A percentile compares a stretch with the other conserved stretches of the same genome.
These are phyloP conservation scores for Colletotrichum sp. DNA, from an alignment of 2,329 filamentous ascomycete genomes.

Conservation along the genomic window DNA sequence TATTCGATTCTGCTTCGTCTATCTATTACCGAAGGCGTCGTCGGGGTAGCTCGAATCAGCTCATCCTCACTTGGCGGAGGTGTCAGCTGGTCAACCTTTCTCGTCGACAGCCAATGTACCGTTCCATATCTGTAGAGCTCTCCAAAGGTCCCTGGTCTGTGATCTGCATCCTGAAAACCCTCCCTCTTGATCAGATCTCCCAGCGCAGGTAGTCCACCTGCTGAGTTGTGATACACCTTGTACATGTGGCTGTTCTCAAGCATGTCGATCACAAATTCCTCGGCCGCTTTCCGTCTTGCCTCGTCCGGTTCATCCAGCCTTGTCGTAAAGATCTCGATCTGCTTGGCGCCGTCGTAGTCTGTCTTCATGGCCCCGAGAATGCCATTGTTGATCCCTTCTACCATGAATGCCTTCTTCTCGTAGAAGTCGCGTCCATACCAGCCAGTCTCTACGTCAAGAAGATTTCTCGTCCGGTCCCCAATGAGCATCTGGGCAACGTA, in stretches of 20 bases:
- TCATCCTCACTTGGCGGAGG: constrained; percentile 27
- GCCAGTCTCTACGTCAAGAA: constrained; percentile 31
- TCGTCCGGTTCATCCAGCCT: constrained; percentile 33
- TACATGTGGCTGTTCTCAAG: constrained; percentile 39
- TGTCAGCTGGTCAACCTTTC: constrained; percentile 28
- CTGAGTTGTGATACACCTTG: constrained; percentile 41
- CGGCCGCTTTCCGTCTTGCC: constrained; percentile 28
- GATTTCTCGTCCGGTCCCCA: constrained; percentile 36
- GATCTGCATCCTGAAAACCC: constrained; percentile 29
- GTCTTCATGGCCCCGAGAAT: constrained; percentile 35
- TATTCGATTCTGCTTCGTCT: neutral
- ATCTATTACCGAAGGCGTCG: constrained; percentile 1
- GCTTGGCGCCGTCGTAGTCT: constrained; percentile 29
- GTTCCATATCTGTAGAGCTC: constrained; percentile 40
- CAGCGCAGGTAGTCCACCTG: constrained; percentile 31
- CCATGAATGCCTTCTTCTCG: constrained; percentile 34
- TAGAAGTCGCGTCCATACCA: constrained; percentile 38
- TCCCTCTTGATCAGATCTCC: constrained; percentile 35
- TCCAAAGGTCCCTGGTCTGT: constrained; percentile 37
- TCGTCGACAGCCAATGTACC: constrained; percentile 35
- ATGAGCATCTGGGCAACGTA: constrained; percentile 42
- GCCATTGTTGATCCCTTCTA: constrained; percentile 35
- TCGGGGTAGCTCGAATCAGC: constrained; percentile 27
- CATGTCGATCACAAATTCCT: constrained; percentile 36
- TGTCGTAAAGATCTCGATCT: constrained; percentile 36